Percentiles rank a stretch among this genome's conserved stretches.
phyloP scores from a whole-genome alignment of 441 rosid genomes.

The Viola pubescens region DNA sequence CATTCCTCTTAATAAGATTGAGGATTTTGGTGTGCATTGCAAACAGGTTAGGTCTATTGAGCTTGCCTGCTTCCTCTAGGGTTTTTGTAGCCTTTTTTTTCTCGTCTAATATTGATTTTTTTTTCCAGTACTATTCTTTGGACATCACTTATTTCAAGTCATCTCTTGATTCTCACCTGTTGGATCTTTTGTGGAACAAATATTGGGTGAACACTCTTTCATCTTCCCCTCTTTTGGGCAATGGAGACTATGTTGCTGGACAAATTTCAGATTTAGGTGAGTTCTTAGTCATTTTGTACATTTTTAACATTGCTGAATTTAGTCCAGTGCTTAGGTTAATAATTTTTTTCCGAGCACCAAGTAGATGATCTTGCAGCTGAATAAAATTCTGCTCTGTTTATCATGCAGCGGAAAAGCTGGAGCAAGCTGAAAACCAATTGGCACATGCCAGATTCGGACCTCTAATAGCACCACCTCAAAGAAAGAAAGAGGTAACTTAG shows the following conservation, averaged over 20 bases:
- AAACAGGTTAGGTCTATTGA: conserved; percentile 58
- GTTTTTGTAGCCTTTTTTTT: neutral
- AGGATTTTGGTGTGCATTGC: conserved; percentile 96
- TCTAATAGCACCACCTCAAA: conserved; percentile 49
- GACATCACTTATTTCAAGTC: conserved; percentile 97
- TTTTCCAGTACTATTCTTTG: conserved; percentile 74
- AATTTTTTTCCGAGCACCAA: too few relatives aligned
- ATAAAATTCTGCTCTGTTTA: conserved; percentile 10
- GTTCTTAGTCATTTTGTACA: neutral
- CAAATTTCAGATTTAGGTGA: conserved; percentile 98
- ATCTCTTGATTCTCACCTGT: conserved; percentile 86
- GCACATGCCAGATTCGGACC: conserved; percentile 79
- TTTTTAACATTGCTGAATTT: neutral
- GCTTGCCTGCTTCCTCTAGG: neutral
- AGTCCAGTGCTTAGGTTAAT: too few relatives aligned
- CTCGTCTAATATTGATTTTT: conserved; percentile 16
- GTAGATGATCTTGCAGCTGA: too few relatives aligned
- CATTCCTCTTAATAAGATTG: conserved; percentile 90
- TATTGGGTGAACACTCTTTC: conserved; percentile 99
- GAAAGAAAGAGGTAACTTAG: conserved; percentile 75
- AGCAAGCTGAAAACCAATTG: conserved; percentile 89
- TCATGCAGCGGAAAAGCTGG: conserved; percentile 89
- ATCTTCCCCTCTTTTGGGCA: conserved; percentile 91
- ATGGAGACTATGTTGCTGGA: conserved; percentile 97
- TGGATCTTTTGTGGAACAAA: conserved; percentile 98